Evolutionary conservation across 768 basidiomycete genomes (phyloP).

Genomic region (Russula lepida): DNA sequence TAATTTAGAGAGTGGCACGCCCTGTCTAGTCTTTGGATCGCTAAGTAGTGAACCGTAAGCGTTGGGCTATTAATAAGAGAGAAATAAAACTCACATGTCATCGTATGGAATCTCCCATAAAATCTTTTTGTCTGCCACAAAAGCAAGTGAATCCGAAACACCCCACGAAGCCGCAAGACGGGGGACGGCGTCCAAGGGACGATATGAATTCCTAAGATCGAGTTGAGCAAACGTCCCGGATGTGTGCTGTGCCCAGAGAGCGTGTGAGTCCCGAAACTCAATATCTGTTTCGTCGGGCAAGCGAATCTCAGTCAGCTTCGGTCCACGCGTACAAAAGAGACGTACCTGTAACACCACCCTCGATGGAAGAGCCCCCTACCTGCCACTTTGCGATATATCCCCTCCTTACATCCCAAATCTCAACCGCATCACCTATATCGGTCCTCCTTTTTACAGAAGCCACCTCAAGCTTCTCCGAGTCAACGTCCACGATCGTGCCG

Average conservation of each 20-base stretch:
- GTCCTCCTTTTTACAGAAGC: conserved; percentile 10
- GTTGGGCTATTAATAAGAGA: not conserved
- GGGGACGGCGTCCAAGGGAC: conserved; percentile 60
- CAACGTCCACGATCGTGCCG: not conserved
- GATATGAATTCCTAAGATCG: conserved; percentile 56
- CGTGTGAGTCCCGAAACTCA: conserved; percentile 60
- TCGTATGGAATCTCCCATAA: conserved; percentile 71
- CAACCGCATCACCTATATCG: conserved; percentile 49
- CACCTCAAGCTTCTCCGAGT: conserved; percentile 15
- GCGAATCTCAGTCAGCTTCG: not conserved
- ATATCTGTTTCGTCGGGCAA: conserved; percentile 40
- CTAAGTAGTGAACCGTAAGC: conserved; percentile 30
- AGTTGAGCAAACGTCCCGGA: conserved; percentile 75
- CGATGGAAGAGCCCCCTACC: conserved; percentile 51
- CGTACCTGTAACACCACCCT: conserved; percentile 71
- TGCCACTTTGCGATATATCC: conserved; percentile 80
- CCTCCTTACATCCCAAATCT: conserved; percentile 82
- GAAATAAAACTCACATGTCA: conserved; percentile 42
- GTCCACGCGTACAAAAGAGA: not conserved
- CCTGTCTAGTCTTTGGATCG: conserved; percentile 26
- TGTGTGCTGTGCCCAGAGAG: conserved; percentile 62
- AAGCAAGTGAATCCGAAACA: conserved; percentile 51
- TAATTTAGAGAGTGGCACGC: conserved; percentile 25
- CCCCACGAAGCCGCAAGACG: conserved; percentile 62
- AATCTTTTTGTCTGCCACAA: conserved; percentile 47